Evolutionary conservation across 2,329 filamentous ascomycete species (phyloP).

Genomic region (Ascochyta viciae-villosae): DNA sequence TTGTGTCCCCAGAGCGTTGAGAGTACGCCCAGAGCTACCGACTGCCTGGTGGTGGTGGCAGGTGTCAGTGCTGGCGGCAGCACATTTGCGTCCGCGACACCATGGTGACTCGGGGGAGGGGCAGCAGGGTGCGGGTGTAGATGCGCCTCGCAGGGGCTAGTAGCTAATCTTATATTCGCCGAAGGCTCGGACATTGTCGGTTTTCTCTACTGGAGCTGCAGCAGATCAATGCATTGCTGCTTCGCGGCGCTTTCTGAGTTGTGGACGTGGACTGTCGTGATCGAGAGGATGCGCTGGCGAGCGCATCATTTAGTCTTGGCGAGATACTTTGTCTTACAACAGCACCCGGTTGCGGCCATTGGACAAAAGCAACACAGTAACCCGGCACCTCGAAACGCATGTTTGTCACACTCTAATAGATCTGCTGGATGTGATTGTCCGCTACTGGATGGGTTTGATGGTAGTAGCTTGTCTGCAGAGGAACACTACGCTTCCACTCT

Average conservation of each 20-base stretch:
- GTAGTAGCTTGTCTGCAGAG: background rate
- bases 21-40: conserved; percentile 41
- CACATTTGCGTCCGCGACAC: conserved; percentile 28
- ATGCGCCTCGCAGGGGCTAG: conserved; percentile 34
- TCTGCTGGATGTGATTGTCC: background rate
- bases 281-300: conserved; percentile 44
- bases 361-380: conserved; percentile 29
- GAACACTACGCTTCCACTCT: background rate
- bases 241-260: conserved; percentile 42
- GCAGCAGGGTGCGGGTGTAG: conserved; percentile 23
- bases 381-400: conserved; percentile 22
- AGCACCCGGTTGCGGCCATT: conserved; percentile 25
- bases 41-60: conserved; percentile 45
- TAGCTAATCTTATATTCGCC: conserved; percentile 33
- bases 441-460: background rate
- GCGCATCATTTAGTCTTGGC: conserved; percentile 12
- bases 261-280: conserved; percentile 45
- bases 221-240: conserved; percentile 49
- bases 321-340: conserved; percentile 26
- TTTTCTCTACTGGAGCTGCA: conserved; percentile 44
- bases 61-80: conserved; percentile 45
- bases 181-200: conserved; percentile 42
- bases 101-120: conserved; percentile 29
- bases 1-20: conserved; percentile 41
- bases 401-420: conserved; percentile 16